These are phyloP conservation scores for Agapanthus africanus DNA, from an alignment of 106 monocot genomes.

Conservation along the genomic window DNA sequence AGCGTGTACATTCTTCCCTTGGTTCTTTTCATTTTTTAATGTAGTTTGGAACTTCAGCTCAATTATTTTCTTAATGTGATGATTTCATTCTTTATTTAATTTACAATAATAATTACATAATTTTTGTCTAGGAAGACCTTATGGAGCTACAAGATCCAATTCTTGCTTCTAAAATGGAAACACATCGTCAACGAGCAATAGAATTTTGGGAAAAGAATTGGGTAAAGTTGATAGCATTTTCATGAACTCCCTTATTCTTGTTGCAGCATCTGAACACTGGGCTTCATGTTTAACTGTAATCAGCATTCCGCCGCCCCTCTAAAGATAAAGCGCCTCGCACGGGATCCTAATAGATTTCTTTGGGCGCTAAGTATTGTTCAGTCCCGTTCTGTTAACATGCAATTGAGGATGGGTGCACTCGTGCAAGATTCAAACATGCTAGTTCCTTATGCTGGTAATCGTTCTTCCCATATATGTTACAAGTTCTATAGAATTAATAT, in stretches of 20 bases:
- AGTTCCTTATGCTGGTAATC: conserved; percentile 91
- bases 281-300: conserved; percentile 9
- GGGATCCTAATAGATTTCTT: conserved; percentile 72
- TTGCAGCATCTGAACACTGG: conserved; percentile 10
- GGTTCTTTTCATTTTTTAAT: neutral
- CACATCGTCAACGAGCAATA: conserved; percentile 45
- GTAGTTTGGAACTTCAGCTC: neutral
- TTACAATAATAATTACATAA: neutral
- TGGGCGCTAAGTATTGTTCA: conserved; percentile 88
- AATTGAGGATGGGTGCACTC: conserved; percentile 77
- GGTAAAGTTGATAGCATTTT: conserved; percentile 30
- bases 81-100: neutral
- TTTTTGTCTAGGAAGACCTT: conserved; percentile 69
- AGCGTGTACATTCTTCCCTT: neutral
- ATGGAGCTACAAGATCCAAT: conserved; percentile 65
- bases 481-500: neutral
- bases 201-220: conserved; percentile 97
- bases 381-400: conserved; percentile 58
- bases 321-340: conserved; percentile 89
- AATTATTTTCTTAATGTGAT: neutral
- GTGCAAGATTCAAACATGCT: conserved; percentile 75
- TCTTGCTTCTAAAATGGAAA: conserved; percentile 57
- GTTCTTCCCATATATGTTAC: neutral
- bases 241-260: neutral
- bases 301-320: conserved; percentile 81